phyloP scores from a whole-genome alignment of 768 basidiomycete genomes.

The Hericium erinaceus region DNA sequence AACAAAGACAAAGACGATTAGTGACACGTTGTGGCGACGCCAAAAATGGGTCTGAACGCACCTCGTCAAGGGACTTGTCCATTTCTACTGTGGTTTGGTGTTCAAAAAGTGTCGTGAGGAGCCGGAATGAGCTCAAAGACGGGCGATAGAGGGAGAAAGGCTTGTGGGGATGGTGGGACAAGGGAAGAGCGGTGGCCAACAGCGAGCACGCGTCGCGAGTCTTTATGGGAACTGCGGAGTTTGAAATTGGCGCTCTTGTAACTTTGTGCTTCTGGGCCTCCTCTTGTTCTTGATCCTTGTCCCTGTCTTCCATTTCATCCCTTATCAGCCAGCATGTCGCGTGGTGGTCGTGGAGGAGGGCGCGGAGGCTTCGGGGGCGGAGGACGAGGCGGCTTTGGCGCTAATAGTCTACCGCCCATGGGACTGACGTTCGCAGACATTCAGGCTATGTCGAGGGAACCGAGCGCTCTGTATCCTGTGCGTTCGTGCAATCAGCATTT shows the following conservation, averaged over 20 bases:
- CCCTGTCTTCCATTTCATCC: background rate
- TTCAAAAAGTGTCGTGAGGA: background rate
- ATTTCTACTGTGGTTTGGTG: conserved; percentile 28
- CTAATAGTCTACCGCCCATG: conserved; percentile 50
- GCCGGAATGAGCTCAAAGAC: background rate
- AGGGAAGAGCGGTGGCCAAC: background rate
- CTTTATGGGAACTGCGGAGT: conserved; percentile 12
- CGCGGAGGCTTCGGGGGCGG: conserved; percentile 54
- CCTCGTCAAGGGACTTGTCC: conserved; percentile 83
- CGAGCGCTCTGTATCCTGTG: conserved; percentile 75
- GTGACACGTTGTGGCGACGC: conserved; percentile 17
- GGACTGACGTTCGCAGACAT: conserved; percentile 76
- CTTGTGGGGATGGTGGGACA: background rate
- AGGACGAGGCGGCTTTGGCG: conserved; percentile 33
- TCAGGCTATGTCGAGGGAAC: conserved; percentile 67
- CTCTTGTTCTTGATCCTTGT: background rate
- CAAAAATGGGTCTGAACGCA: conserved; percentile 27
- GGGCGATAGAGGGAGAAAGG: background rate
- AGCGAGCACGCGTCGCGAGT: background rate
- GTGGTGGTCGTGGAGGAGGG: conserved; percentile 36
- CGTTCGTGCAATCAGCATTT: conserved; percentile 18
- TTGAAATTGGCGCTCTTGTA: conserved; percentile 5
- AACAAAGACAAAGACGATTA: conserved; percentile 14
- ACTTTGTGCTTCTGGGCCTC: background rate
- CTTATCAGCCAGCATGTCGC: conserved; percentile 31